A percentile compares a stretch with the other conserved stretches of the same genome.
Conservation (phyloP, 2,329 filamentous ascomycete species). For the Aspergillus terreus region DNA sequence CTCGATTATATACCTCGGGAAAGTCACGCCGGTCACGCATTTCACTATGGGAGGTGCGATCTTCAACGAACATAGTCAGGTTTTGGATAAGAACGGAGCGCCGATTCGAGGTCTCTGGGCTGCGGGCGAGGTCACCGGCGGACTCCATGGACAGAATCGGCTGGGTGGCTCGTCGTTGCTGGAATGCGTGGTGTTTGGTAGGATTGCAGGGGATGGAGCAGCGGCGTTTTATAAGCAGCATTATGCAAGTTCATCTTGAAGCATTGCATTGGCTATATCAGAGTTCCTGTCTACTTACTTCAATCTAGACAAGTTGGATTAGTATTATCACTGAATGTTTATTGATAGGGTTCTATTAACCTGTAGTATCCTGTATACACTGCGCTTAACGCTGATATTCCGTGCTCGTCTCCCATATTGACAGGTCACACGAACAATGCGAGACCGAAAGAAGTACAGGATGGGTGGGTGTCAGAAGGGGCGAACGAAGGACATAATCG, state of each 20-base stretch:
- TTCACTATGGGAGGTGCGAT: slow-evolving; percentile 65
- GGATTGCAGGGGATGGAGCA: slow-evolving; percentile 52
- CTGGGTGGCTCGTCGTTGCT: slow-evolving; percentile 60
- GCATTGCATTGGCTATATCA: neutral
- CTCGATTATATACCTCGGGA: slow-evolving; percentile 55
- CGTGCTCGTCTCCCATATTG: no score
- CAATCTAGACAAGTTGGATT: no score
- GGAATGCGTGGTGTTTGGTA: slow-evolving; percentile 63
- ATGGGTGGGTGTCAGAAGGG: no score
- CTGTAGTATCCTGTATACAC: no score
- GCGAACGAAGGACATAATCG: no score
- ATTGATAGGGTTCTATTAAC: no score
- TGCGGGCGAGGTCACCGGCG: slow-evolving; percentile 63
- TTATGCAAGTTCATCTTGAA: slow-evolving; percentile 1
- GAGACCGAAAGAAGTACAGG: no score
- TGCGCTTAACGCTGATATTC: no score
- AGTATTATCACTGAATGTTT: no score
- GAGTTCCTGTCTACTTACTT: neutral
- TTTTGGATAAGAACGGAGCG: slow-evolving; percentile 42
- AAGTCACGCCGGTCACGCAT: slow-evolving; percentile 61
- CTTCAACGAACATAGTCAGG: slow-evolving; percentile 52
- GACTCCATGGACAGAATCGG: slow-evolving; percentile 61
- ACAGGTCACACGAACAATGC: no score
- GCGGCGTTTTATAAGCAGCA: slow-evolving; percentile 26
- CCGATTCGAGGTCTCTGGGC: slow-evolving; percentile 58